Conservation (phyloP, 2,329 filamentous ascomycete species). For the Diplodia mutila region DNA sequence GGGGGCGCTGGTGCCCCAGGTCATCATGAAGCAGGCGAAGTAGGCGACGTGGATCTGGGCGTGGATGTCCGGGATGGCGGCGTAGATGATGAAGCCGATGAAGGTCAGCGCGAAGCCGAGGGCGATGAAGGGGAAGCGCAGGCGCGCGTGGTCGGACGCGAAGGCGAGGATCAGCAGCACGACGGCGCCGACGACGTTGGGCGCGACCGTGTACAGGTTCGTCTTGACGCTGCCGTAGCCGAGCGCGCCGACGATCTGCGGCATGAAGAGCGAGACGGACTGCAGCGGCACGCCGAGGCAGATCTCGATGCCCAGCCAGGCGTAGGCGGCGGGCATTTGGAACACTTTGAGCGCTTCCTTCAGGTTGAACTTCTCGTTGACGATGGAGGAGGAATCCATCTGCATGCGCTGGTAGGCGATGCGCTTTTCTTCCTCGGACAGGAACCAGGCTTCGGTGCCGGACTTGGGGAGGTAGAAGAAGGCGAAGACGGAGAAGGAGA, state of each 20-base stretch:
- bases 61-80: conserved; percentile 62
- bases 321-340: conserved; percentile 57
- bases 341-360: conserved; percentile 58
- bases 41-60: conserved; percentile 68
- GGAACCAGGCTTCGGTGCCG: conserved; percentile 66
- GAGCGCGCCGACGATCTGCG: conserved; percentile 60
- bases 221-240: conserved; percentile 64
- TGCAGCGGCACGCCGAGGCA: conserved; percentile 64
- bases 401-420: conserved; percentile 76
- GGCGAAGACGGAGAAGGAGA: conserved; percentile 65
- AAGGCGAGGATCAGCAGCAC: conserved; percentile 76
- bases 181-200: conserved; percentile 73
- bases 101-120: conserved; percentile 76
- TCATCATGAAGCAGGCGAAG: conserved; percentile 81
- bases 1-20: conserved; percentile 75
- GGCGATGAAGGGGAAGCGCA: conserved; percentile 74
- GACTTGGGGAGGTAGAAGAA: conserved; percentile 71
- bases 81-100: conserved; percentile 78
- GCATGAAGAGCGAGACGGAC: conserved; percentile 61
- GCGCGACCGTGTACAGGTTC: conserved; percentile 81
- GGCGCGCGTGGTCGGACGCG: conserved; percentile 65
- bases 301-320: conserved; percentile 60
- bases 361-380: conserved; percentile 60
- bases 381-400: conserved; percentile 70
- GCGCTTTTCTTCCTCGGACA: conserved; percentile 66